These are phyloP conservation scores for Pyropia yezoensis DNA, from an alignment of 23 red algal genomes.

Conservation along the genomic window DNA sequence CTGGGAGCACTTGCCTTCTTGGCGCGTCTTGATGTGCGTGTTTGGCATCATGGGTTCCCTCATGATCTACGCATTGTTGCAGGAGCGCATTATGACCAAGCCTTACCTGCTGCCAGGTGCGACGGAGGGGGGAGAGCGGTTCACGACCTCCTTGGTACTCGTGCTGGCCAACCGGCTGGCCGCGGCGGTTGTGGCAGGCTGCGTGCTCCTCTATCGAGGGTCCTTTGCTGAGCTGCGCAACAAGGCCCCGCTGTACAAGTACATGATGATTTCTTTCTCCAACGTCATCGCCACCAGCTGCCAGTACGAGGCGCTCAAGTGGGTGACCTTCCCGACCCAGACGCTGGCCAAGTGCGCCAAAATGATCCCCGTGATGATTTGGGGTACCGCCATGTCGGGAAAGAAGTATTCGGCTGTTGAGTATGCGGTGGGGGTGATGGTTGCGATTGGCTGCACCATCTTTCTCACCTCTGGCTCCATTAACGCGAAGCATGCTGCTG, in stretches of 20 bases:
- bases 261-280: slow-evolving; percentile 63
- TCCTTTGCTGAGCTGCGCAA: slow-evolving; percentile 42
- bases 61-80: slow-evolving; percentile 77
- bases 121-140: slow-evolving; percentile 47
- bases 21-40: slow-evolving; percentile 51
- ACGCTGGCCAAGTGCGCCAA: slow-evolving; percentile 90
- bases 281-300: slow-evolving; percentile 90
- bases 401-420: slow-evolving; percentile 66
- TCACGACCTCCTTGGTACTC: slow-evolving; percentile 70
- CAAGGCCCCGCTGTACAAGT: slow-evolving; percentile 88
- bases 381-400: slow-evolving; percentile 74
- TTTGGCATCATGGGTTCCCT: slow-evolving; percentile 88
- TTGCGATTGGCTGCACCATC: slow-evolving; percentile 76
- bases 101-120: slow-evolving; percentile 36
- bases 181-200: slow-evolving; percentile 54
- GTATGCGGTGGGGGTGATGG: slow-evolving; percentile 71
- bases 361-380: slow-evolving; percentile 94
- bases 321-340: slow-evolving; percentile 89
- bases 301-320: slow-evolving; percentile 89
- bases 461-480: slow-evolving; percentile 79
- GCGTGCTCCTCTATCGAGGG: slow-evolving; percentile 39
- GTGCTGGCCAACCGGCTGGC: slow-evolving; percentile 81
- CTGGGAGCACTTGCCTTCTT: slow-evolving; percentile 52
- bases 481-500: slow-evolving; percentile 52
- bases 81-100: slow-evolving; percentile 91